Evolutionary conservation across 345 rosid species (phyloP).

Genomic region (Barbarea vulgaris): DNA sequence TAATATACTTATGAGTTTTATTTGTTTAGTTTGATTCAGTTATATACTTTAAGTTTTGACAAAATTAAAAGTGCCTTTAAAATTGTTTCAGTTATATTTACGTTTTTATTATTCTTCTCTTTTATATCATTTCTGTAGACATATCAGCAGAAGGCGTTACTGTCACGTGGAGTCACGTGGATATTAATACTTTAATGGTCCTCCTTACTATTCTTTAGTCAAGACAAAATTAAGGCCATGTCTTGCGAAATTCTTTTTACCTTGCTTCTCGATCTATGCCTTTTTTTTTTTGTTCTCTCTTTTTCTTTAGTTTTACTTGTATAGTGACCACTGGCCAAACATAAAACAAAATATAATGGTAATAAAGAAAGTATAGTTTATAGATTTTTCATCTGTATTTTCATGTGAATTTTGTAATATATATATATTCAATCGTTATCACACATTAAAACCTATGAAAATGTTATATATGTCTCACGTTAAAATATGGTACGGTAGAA

Average conservation of each 20-base stretch:
- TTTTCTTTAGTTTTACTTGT: background rate
- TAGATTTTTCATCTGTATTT: background rate
- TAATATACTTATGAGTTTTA: background rate
- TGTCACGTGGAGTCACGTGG: conserved; percentile 31
- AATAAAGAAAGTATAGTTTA: background rate
- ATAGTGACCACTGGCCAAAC: background rate
- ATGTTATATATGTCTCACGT: background rate
- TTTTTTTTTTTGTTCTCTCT: background rate
- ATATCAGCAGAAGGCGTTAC: background rate
- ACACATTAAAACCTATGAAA: background rate
- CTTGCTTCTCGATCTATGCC: background rate
- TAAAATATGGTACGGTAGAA: background rate
- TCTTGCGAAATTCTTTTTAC: background rate
- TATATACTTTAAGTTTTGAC: background rate
- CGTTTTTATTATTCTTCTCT: background rate
- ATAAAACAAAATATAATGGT: background rate
- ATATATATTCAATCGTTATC: background rate
- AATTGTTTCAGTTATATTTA: background rate
- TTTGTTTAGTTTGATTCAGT: background rate
- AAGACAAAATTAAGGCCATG: background rate
- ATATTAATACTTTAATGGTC: conserved; percentile 13
- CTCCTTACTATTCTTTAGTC: conserved; percentile 21
- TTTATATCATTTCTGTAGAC: background rate
- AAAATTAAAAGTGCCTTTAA: background rate
- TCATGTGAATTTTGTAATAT: background rate